phyloP scores from a whole-genome alignment of 176 grass and related monocot genomes.

The Oropetium thomaeum region DNA sequence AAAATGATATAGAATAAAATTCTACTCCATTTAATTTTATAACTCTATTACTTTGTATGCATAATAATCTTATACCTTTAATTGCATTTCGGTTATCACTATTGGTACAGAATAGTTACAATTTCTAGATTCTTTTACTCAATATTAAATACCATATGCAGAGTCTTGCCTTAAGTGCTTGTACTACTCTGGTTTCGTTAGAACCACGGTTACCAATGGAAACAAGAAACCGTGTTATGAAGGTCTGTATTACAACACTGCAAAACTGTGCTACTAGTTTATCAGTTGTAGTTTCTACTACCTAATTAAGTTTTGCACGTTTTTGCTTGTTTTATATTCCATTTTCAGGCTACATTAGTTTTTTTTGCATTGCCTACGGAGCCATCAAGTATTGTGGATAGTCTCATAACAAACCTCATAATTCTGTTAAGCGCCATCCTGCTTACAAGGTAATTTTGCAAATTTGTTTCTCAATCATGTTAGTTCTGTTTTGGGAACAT shows the following conservation, averaged over 20 bases:
- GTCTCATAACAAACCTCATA: slow-evolving; percentile 84
- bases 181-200: slow-evolving; percentile 90
- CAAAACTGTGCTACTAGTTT: slow-evolving; percentile 20
- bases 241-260: slow-evolving; percentile 49
- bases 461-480: not conserved
- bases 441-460: slow-evolving; percentile 73
- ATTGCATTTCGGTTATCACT: not conserved
- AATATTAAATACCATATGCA: slow-evolving; percentile 37
- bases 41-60: not conserved
- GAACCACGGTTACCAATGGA: slow-evolving; percentile 96
- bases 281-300: slow-evolving; percentile 21
- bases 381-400: slow-evolving; percentile 75
- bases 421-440: slow-evolving; percentile 91
- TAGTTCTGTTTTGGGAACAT: not conserved
- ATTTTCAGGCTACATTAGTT: slow-evolving; percentile 82
- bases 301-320: not conserved
- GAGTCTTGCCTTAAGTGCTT: slow-evolving; percentile 92
- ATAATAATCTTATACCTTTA: not conserved
- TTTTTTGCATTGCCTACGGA: slow-evolving; percentile 93
- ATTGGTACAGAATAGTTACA: not conserved
- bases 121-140: slow-evolving; percentile 13
- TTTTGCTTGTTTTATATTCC: slow-evolving; percentile 37
- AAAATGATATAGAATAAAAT: slow-evolving; percentile 9
- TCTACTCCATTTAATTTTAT: not conserved
- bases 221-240: slow-evolving; percentile 97